These are phyloP conservation scores for Psilocybe tampanensis DNA, from an alignment of 768 basidiomycete genomes.

Conservation along the genomic window DNA sequence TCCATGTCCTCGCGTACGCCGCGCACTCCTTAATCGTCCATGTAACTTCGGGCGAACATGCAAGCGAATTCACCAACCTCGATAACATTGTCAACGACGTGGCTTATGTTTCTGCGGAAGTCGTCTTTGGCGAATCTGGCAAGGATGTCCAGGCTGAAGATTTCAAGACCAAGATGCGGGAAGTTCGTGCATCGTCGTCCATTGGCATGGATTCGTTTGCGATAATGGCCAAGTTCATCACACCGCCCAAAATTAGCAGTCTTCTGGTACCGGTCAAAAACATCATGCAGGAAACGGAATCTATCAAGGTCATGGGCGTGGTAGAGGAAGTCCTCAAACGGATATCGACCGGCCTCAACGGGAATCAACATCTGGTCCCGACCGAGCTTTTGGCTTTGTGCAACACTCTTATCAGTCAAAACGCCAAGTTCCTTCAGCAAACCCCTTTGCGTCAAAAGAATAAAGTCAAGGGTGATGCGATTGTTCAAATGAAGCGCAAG, in stretches of 20 bases:
- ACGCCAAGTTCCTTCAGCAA: constrained; percentile 82
- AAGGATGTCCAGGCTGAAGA: constrained; percentile 87
- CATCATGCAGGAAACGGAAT: constrained; percentile 86
- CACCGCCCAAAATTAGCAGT: constrained; percentile 73
- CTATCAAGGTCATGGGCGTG: constrained; percentile 74
- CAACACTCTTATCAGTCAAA: constrained; percentile 89
- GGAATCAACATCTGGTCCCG: constrained; percentile 72
- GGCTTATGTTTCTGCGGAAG: constrained; percentile 81
- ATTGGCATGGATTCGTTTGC: constrained; percentile 86
- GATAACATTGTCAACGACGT: constrained; percentile 81
- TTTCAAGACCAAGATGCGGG: constrained; percentile 93
- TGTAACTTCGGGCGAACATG: constrained; percentile 65
- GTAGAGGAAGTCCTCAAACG: constrained; percentile 90
- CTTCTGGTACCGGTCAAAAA: constrained; percentile 79
- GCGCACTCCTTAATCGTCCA: constrained; percentile 83
- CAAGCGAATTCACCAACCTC: constrained; percentile 57
- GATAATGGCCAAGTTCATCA: constrained; percentile 76
- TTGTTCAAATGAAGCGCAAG: constrained; percentile 81
- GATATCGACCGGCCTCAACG: constrained; percentile 81
- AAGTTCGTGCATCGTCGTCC: constrained; percentile 83
- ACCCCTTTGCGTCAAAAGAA: constrained; percentile 39
- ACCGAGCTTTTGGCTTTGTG: constrained; percentile 79
- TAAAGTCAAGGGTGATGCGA: constrained; percentile 53
- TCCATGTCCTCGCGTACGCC: constrained; percentile 88
- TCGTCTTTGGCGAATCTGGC: constrained; percentile 92